Base-by-base conservation (phyloP, 345 rosid species). In the Lumnitzera littorea region DNA sequence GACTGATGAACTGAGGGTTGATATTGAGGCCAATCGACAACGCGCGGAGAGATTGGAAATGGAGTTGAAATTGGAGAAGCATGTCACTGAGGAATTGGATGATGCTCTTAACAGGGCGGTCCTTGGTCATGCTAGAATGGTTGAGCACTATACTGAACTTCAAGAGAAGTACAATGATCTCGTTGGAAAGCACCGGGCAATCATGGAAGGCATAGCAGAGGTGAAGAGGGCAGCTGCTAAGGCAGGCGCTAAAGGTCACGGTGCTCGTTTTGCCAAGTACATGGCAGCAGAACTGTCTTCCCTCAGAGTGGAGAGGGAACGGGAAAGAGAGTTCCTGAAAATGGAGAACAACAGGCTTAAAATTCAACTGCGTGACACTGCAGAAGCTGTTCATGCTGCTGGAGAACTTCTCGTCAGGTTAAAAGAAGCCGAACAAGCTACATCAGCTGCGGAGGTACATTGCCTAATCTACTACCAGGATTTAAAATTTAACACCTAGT, bases 301-400 rank as follows among this genome's bases (percentile, higher is more conserved):
- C 13, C 67, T 86, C 15, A 65, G 97, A 76, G 82, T 88, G 66
- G 89, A 88, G 66, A 83, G 82, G 72, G 99, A 86, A 59, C 79
- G 77, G 76, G 99, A 94, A 68, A 86, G 82, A 25, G 84, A 90
- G 56, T 58, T 75, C 57, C 36, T 90, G 78, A 86, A 76, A 61
- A 94, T 74, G 74, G 99, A 90, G 70, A 94, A 94, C 66, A 67
- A 73, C 67, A 86, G 79, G 67, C 97, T 90, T 20, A 88, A 73
- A 74, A 68, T 75, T 72, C 99, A 94, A 77, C 80, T 89, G 23
- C 76, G 95, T 53, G 88, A 92, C 79, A 92, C 96, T 48, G 98
- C 97, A 47, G 99, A 94, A 72, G 99, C 97, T 50, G 99, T 90
- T 64, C 99, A 90, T 71, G 90, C 96, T 51, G 97, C 99, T 31